Conservation (phyloP, 2,329 filamentous ascomycete genomes). For the Epichloe sp. region DNA sequence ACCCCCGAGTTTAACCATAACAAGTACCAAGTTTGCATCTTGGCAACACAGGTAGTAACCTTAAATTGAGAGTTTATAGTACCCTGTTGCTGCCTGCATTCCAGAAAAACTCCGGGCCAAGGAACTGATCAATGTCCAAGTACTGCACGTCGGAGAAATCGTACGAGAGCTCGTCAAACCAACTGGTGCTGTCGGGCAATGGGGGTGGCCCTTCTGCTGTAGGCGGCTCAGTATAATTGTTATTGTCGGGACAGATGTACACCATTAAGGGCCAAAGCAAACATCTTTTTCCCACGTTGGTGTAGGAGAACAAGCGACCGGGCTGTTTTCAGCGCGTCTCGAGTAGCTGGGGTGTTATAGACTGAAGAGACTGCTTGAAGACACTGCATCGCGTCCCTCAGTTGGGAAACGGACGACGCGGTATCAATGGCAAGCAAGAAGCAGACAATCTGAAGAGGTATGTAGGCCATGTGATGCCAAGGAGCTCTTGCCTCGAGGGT, state of each 20-base stretch:
- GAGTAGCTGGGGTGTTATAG: constrained; percentile 34
- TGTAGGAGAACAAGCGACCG: constrained; percentile 39
- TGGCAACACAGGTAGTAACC: background rate
- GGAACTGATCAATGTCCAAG: constrained; percentile 29
- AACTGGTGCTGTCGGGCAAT: constrained; percentile 6
- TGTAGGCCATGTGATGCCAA: constrained; percentile 48
- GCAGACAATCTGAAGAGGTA: constrained; percentile 46
- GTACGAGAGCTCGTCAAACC: constrained; percentile 29
- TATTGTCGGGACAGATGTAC: constrained; percentile 20
- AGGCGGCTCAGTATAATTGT: constrained; percentile 6
- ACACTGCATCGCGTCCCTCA: constrained; percentile 37
- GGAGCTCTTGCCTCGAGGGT: constrained; percentile 32
- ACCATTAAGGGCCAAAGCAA: constrained; percentile 22
- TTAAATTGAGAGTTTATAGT: background rate
- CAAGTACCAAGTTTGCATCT: background rate
- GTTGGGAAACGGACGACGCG: constrained; percentile 30
- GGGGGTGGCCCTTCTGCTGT: background rate
- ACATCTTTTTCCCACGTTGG: constrained; percentile 35
- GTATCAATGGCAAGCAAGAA: constrained; percentile 42
- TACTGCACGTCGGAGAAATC: constrained; percentile 31
- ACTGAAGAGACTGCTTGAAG: constrained; percentile 26
- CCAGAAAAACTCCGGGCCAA: constrained; percentile 8
- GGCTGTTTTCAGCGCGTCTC: constrained; percentile 41
- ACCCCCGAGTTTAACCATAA: background rate
- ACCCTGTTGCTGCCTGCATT: background rate